Evolutionary conservation across 2,329 filamentous ascomycete genomes (phyloP).

Genomic region (Fonsecaea pedrosoi): DNA sequence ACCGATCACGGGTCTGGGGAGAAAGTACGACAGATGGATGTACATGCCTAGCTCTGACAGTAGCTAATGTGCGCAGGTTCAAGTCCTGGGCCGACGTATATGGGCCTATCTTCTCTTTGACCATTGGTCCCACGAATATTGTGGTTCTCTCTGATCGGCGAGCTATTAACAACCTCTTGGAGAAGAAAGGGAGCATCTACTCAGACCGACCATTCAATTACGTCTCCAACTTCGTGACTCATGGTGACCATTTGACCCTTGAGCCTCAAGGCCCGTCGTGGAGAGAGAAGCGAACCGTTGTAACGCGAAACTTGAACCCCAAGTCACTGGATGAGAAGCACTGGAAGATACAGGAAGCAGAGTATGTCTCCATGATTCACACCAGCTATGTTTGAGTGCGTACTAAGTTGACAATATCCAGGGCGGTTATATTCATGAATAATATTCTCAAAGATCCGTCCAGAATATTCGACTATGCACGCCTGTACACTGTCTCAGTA

Average conservation of each 20-base stretch:
- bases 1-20: conserved; percentile 49
- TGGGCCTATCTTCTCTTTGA: conserved; percentile 18
- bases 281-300: conserved; percentile 52
- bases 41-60: neutral
- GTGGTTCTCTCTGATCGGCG: conserved; percentile 48
- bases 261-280: conserved; percentile 56
- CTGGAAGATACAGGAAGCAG: conserved; percentile 53
- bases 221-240: conserved; percentile 51
- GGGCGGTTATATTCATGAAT: conserved; percentile 19
- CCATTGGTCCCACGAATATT: conserved; percentile 42
- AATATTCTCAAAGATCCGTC: conserved; percentile 18
- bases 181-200: conserved; percentile 46
- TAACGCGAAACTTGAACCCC: conserved; percentile 55
- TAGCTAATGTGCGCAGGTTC: conserved; percentile 14
- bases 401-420: conserved; percentile 1
- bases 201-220: conserved; percentile 35
- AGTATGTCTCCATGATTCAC: conserved; percentile 42
- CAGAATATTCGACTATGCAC: conserved; percentile 16
- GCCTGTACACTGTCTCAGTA: conserved; percentile 46
- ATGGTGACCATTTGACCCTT: conserved; percentile 54
- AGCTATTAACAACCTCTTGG: conserved; percentile 28
- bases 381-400: neutral
- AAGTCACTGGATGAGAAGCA: conserved; percentile 53
- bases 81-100: conserved; percentile 16
- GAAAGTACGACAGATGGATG: conserved; percentile 4